These are phyloP conservation scores for Metschnikowia reukaufii DNA, from an alignment of 805 yeast genomes.

Conservation along the genomic window DNA sequence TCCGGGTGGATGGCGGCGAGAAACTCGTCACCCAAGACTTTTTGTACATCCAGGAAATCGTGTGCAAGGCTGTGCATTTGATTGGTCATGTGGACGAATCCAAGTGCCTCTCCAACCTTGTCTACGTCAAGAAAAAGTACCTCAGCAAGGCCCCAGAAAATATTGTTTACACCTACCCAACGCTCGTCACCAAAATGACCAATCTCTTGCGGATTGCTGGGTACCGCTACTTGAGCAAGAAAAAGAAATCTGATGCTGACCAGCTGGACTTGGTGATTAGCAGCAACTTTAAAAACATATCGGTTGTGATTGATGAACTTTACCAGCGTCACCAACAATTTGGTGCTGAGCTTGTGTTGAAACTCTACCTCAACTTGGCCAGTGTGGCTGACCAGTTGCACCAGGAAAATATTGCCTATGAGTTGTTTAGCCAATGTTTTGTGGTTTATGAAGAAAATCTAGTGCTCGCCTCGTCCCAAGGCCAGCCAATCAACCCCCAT, in stretches of 20 bases:
- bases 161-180: slow-evolving; percentile 69
- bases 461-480: slow-evolving; percentile 22
- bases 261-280: slow-evolving; percentile 35
- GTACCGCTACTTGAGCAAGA: slow-evolving; percentile 18
- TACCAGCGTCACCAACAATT: slow-evolving; percentile 39
- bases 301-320: slow-evolving; percentile 69
- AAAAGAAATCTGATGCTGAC: slow-evolving; percentile 32
- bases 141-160: slow-evolving; percentile 56
- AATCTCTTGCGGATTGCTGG: slow-evolving; percentile 54
- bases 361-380: slow-evolving; percentile 65
- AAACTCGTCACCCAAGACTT: slow-evolving; percentile 36
- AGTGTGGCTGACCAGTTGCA: slow-evolving; percentile 75
- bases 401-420: slow-evolving; percentile 74
- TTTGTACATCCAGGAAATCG: slow-evolving; percentile 52
- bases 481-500: slow-evolving; percentile 30
- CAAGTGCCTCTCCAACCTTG: slow-evolving; percentile 32
- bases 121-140: slow-evolving; percentile 41
- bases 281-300: slow-evolving; percentile 69
- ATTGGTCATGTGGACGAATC: slow-evolving; percentile 49
- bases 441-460: slow-evolving; percentile 72
- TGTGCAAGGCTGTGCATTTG: slow-evolving; percentile 71
- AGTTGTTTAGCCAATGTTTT: slow-evolving; percentile 85
- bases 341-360: slow-evolving; percentile 39
- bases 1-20: slow-evolving; percentile 31
- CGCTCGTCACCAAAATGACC: slow-evolving; percentile 64